Evolutionary conservation across 2,329 filamentous ascomycete species (phyloP).

Genomic region (Ascocoryne sarcoides): DNA sequence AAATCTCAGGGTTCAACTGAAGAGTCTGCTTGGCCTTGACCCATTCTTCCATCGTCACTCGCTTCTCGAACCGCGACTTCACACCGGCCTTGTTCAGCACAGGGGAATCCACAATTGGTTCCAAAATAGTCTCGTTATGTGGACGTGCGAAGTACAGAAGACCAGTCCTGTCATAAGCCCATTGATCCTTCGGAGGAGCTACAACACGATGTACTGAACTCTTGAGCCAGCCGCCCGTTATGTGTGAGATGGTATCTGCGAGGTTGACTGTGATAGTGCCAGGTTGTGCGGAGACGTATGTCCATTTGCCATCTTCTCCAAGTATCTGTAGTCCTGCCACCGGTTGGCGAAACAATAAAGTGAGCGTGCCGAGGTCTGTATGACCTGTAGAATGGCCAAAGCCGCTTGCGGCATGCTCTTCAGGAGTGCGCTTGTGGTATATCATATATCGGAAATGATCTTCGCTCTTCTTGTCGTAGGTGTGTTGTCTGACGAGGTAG

Average conservation of each 20-base stretch:
- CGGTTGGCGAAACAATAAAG: slow-evolving; percentile 49
- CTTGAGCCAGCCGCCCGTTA: slow-evolving; percentile 41
- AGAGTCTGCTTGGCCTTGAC: background rate
- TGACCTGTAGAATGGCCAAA: slow-evolving; percentile 41
- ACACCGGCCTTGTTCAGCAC: slow-evolving; percentile 26
- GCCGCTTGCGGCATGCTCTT: slow-evolving; percentile 38
- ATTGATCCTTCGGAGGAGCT: slow-evolving; percentile 29
- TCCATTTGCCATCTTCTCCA: slow-evolving; percentile 39
- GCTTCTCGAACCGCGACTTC: slow-evolving; percentile 21
- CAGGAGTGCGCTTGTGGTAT: slow-evolving; percentile 40
- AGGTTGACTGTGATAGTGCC: slow-evolving; percentile 45
- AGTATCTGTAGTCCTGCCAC: slow-evolving; percentile 49
- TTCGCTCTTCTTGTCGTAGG: slow-evolving; percentile 48
- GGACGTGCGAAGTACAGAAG: slow-evolving; percentile 38
- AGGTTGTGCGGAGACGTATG: slow-evolving; percentile 40
- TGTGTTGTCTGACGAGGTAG: slow-evolving; percentile 45
- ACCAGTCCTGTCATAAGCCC: slow-evolving; percentile 34
- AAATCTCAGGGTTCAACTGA: slow-evolving; percentile 12
- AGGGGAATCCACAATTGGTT: slow-evolving; percentile 27
- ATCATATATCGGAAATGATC: slow-evolving; percentile 57
- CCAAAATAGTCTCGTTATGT: slow-evolving; percentile 19
- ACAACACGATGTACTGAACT: slow-evolving; percentile 34
- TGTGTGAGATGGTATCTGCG: slow-evolving; percentile 38
- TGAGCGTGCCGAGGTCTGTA: slow-evolving; percentile 48
- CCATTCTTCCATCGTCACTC: background rate